Percentiles rank a stretch among this genome's conserved stretches.
Evolutionary conservation across 2,329 filamentous ascomycete species (phyloP).

Genomic region (Colletotrichum sp.): DNA sequence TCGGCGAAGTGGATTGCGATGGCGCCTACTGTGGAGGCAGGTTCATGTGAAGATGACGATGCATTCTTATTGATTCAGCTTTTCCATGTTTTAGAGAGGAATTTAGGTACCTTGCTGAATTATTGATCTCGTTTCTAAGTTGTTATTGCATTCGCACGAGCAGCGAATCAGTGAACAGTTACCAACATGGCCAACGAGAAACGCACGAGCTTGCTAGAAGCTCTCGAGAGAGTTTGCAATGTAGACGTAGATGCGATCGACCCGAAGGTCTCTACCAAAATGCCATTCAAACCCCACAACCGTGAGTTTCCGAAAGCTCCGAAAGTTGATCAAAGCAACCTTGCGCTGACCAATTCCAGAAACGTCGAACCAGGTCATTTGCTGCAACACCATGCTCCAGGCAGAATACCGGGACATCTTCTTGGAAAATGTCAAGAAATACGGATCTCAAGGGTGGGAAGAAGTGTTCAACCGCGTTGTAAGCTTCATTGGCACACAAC

Average conservation of each 20-base stretch:
- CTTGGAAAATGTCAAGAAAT: not conserved
- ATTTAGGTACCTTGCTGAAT: not conserved
- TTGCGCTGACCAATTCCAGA: not conserved
- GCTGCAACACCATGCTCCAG: not conserved
- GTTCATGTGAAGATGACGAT: not conserved
- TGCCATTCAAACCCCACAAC: not conserved
- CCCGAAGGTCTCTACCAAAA: not conserved
- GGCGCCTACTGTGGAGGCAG: not conserved
- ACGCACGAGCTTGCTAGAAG: not conserved
- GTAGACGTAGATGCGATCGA: not conserved
- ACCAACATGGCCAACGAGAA: not conserved
- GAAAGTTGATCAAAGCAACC: not conserved
- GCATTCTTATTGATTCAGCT: not conserved
- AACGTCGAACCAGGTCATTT: not conserved
- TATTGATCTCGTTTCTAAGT: not conserved
- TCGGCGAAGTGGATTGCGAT: not conserved
- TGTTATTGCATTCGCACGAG: not conserved
- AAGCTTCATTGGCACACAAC: not conserved
- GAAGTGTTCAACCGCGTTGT: not conserved
- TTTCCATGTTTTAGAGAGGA: not conserved
- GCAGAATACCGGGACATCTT: not conserved
- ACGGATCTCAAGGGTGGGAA: not conserved
- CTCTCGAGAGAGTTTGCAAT: not conserved
- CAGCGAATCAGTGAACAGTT: not conserved
- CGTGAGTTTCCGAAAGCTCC: not conserved